Conservation (phyloP, 441 rosid genomes). For the Theobroma grandiflorum region DNA sequence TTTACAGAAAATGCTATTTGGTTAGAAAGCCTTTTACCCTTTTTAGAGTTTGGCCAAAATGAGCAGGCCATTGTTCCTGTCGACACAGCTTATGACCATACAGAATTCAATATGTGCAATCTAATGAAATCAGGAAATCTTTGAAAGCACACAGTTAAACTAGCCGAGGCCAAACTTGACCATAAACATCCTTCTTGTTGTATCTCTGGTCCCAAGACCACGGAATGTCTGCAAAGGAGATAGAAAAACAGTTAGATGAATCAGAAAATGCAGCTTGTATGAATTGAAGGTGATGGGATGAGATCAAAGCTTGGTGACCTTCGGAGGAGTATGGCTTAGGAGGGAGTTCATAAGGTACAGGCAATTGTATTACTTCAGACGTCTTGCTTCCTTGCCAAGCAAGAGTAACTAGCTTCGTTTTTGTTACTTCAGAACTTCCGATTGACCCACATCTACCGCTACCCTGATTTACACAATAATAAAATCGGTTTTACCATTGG, state of each 20-base stretch:
- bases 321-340: constrained; percentile 72
- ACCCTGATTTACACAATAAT: constrained; percentile 21
- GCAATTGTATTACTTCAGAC: constrained; percentile 61
- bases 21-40: too few relatives aligned
- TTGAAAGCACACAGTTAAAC: constrained; percentile 44
- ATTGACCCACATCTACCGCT: constrained; percentile 35
- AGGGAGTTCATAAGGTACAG: constrained; percentile 88
- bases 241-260: constrained; percentile 20
- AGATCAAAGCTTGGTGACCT: constrained; percentile 47
- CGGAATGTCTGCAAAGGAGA: constrained; percentile 68
- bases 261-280: background rate
- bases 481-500: background rate
- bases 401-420: constrained; percentile 69
- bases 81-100: background rate
- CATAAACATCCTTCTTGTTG: constrained; percentile 80
- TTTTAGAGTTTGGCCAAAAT: too few relatives aligned
- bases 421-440: constrained; percentile 33
- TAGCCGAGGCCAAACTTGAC: constrained; percentile 83
- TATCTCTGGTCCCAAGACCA: constrained; percentile 95
- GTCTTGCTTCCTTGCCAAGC: constrained; percentile 59
- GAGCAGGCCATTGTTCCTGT: too few relatives aligned
- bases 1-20: too few relatives aligned
- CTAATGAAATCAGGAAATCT: constrained; percentile 26
- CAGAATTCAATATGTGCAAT: background rate
- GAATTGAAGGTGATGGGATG: background rate